phyloP scores from a whole-genome alignment of 2,329 filamentous ascomycete genomes.

The Colletotrichum viniferum region DNA sequence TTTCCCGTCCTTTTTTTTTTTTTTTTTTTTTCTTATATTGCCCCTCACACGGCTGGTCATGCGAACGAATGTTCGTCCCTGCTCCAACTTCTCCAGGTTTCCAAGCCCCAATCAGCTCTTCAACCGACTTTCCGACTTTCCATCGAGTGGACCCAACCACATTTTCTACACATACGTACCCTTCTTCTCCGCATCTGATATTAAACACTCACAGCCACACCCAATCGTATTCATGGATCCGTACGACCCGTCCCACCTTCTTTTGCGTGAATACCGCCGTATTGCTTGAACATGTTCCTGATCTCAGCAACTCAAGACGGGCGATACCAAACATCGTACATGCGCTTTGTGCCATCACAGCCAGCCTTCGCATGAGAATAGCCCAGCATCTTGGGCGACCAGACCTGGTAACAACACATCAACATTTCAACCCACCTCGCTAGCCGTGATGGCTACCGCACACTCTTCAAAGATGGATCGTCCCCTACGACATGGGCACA shows the following conservation, averaged over 20 bases:
- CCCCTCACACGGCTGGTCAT: neutral
- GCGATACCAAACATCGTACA: neutral
- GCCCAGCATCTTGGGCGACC: neutral
- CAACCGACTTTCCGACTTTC: neutral
- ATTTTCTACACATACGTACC: neutral
- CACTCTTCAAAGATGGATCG: neutral
- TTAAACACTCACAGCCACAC: neutral
- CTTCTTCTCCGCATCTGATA: neutral
- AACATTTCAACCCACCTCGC: neutral
- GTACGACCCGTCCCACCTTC: neutral
- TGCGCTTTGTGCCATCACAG: neutral
- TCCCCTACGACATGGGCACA: neutral
- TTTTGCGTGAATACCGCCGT: too few relatives aligned
- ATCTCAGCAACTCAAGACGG: neutral
- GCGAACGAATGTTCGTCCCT: neutral
- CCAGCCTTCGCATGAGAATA: neutral
- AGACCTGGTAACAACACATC: neutral
- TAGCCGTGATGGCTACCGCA: neutral
- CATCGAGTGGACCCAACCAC: neutral
- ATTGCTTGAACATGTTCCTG: neutral
- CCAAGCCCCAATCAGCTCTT: neutral
- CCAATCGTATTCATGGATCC: neutral
- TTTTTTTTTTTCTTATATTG: neutral
- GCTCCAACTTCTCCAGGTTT: conserved; percentile 6
- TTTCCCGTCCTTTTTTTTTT: neutral